phyloP scores from a whole-genome alignment of 2,329 filamentous ascomycete genomes.

The Verticillium albo-atrum region DNA sequence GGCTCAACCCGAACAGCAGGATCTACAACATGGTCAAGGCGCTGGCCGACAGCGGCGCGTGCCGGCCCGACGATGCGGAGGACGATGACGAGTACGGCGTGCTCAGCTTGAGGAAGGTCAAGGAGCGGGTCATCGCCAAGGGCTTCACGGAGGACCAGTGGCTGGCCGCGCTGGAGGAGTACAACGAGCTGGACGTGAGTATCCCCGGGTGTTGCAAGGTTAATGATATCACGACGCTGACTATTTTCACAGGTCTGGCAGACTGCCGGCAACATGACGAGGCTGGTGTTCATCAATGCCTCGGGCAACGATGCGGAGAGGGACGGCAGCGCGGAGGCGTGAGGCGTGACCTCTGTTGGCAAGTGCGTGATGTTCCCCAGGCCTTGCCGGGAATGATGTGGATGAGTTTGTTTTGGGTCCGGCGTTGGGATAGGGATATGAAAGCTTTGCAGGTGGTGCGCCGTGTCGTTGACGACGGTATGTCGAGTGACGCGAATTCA shows the following conservation, averaged over 20 bases:
- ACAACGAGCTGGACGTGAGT: slow-evolving; percentile 84
- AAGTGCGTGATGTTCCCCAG: neutral
- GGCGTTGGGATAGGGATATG: neutral
- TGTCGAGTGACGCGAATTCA: neutral
- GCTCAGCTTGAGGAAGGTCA: slow-evolving; percentile 80
- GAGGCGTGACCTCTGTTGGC: neutral
- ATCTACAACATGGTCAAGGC: slow-evolving; percentile 94
- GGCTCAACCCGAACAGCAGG: slow-evolving; percentile 77
- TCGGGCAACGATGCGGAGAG: slow-evolving; percentile 8
- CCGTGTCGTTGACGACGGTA: neutral
- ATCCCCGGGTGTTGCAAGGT: slow-evolving; percentile 3
- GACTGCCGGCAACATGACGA: slow-evolving; percentile 65
- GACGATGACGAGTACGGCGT: slow-evolving; percentile 47
- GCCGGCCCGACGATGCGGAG: slow-evolving; percentile 65
- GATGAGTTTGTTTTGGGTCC: neutral
- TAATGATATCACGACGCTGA: slow-evolving; percentile 28
- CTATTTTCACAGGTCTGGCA: slow-evolving; percentile 62
- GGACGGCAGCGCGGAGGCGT: slow-evolving; percentile 2
- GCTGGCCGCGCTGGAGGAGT: slow-evolving; percentile 80
- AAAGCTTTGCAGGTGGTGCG: neutral
- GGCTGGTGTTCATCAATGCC: slow-evolving; percentile 66
- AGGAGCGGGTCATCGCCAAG: slow-evolving; percentile 90
- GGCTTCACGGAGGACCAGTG: slow-evolving; percentile 96
- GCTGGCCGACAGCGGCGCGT: slow-evolving; percentile 81
- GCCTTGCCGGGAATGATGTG: neutral